Base-by-base conservation (phyloP, 192 early-diverging fungal species). In the Linnemannia exigua region DNA sequence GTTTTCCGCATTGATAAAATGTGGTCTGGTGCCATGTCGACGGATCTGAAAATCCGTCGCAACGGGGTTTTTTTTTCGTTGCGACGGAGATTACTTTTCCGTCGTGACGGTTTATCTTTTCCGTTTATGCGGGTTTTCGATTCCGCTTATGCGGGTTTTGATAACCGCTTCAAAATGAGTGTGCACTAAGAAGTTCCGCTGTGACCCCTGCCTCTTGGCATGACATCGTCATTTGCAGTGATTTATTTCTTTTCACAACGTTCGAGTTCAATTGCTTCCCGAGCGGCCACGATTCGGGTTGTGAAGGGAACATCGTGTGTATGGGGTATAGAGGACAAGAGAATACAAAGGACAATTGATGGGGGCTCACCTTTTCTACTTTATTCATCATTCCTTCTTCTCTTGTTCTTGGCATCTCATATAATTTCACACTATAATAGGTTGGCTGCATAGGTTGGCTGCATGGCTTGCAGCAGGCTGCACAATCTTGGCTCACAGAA, bases 361-460 rank as follows among this genome's bases (percentile, higher is more conserved):
- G 52, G 58, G 28, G 28, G 58, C 28, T 63, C 58, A 15, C 14
- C 25, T 3, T 31, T 33, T 63, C 28, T 63, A 63, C 58, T 63
- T 63, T 63, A 63, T 63, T 63, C 58, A 63, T 63, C 25, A 54
- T 22, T 54, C 52, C 5, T 44, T 44, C 41, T 33, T 63, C 58
- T 63, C 58, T 63, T 63, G 5, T 63, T 63, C 58, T 63, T 63
- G 58, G 58, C 58, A 31, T 44, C 28, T 63, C 58, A 63, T 63
- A 54, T 54, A 46, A 25, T 63, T 63, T 63, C 58, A 31, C 11
- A 31, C 58, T 33, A 31, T 28, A 1, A 0, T 8, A 61, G 8
- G 28, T 11, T 11, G 28, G 28, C 17, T 50, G 2, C 14, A 50
- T 63, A 63, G 41, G 41, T 44, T 14, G 58, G 58, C n/a, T 12